A percentile compares a stretch with the other conserved stretches of the same genome.
phyloP scores from a whole-genome alignment of 2,329 filamentous ascomycete genomes.

The Aspergillus bombycis region DNA sequence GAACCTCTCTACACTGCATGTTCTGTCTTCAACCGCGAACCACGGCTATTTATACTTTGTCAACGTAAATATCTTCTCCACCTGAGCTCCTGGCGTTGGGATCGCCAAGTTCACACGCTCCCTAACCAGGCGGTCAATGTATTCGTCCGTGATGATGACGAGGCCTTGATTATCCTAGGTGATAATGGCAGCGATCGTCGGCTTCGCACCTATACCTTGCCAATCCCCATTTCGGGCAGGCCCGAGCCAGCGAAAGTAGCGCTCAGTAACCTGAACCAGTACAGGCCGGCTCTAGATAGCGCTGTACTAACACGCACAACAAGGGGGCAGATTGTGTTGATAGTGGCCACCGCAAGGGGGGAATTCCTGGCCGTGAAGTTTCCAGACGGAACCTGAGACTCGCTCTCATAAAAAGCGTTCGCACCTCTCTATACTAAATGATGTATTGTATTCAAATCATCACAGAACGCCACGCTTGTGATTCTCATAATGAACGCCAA shows the following conservation, averaged over 20 bases:
- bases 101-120: neutral
- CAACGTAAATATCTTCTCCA: slow-evolving; percentile 1
- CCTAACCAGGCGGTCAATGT: neutral
- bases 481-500: neutral
- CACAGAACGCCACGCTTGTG: neutral
- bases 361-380: slow-evolving; percentile 1
- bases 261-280: neutral
- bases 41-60: slow-evolving; percentile 6
- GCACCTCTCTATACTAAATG: neutral
- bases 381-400: neutral
- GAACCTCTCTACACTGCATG: slow-evolving; percentile 7
- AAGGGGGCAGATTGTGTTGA: neutral
- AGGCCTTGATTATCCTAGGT: neutral
- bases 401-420: neutral
- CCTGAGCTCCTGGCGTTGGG: slow-evolving; percentile 5
- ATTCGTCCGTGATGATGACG: slow-evolving; percentile 7
- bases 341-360: slow-evolving; percentile 1
- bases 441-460: neutral
- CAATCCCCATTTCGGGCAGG: neutral
- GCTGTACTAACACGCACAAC: neutral
- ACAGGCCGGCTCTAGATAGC: neutral
- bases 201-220: slow-evolving; percentile 1
- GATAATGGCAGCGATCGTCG: slow-evolving; percentile 8
- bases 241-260: slow-evolving; percentile 1
- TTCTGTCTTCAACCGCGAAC: neutral